Base-by-base conservation (phyloP, 2,329 filamentous ascomycete genomes). In the Neospermospora avenae region DNA sequence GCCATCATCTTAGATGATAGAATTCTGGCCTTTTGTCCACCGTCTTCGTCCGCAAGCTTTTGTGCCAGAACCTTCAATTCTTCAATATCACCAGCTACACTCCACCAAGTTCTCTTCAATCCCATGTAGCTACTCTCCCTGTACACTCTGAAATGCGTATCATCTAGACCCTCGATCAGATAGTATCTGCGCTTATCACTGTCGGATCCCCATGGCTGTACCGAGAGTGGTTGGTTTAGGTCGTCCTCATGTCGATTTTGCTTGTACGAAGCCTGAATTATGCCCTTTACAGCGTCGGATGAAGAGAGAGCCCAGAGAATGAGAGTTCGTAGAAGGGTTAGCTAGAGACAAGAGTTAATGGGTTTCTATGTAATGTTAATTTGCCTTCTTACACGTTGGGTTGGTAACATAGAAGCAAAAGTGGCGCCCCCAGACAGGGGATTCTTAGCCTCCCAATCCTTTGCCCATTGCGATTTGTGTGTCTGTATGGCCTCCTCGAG, bases 61-160 rank as follows among this genome's bases (percentile, higher is more conserved):
- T 89, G 85, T 5, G 88, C 88, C 53, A 98, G 78, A 4, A 76
- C 79, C 68, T 84, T 87, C 63, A 97, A 79, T 73, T 98, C 93
- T 4, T 96, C 91, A 52, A 99, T 97, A 52, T 82, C 88, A 6
- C 93, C 91, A 16, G 95, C 95, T 44, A 98, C 87, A 71, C 88
- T 97, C 84, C 91, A 91, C 95, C 95, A 99, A 24, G 90, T 91
- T 63, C 85, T 77, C 63, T 88, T 88, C 48, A 89, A 84, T 34
- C 88, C 82, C 4, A 86, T 86, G 13, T 91, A 89, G 70, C 96
- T 96, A 75, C 90, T 93, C 76, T 99, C 95, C 56, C 95, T 84
- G 74, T 99, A 99, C 46, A 99, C 84, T 64, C 95, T 85, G 75
- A 99, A 99, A 63, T 89, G 84, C 3, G 93, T 98, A 74, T 99